These are phyloP conservation scores for Mytilinidion resinicola DNA, from an alignment of 495 filamentous ascomycete species.

Conservation along the genomic window DNA sequence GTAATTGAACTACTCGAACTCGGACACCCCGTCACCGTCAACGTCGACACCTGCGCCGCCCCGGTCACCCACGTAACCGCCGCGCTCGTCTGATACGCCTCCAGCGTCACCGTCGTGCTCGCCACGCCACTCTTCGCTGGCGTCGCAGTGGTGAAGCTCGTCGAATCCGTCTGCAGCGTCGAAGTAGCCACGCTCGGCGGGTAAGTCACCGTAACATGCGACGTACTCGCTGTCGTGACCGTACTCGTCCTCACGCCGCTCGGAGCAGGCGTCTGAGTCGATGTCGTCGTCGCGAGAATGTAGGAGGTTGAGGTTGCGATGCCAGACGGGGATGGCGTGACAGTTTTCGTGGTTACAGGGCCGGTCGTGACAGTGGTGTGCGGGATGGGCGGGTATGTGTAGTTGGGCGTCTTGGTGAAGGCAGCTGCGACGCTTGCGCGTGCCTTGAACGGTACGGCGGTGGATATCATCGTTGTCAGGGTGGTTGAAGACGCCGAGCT, in stretches of 20 bases:
- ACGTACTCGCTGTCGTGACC: not conserved
- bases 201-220: not conserved
- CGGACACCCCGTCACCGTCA: too few relatives aligned
- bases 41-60: too few relatives aligned
- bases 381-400: not conserved
- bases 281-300: not conserved
- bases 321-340: not conserved
- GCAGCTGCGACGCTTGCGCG: too few relatives aligned
- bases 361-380: not conserved
- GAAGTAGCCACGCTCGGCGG: not conserved
- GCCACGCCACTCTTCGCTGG: not conserved
- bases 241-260: constrained; percentile 2
- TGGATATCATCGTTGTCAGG: not conserved
- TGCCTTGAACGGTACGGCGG: too few relatives aligned
- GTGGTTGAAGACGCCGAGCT: not conserved
- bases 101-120: constrained; percentile 25
- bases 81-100: too few relatives aligned
- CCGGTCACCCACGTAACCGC: too few relatives aligned
- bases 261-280: not conserved
- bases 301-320: not conserved
- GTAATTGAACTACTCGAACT: too few relatives aligned
- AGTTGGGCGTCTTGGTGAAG: not conserved
- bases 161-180: not conserved
- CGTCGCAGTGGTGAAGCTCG: not conserved
- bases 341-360: not conserved